Evolutionary conservation across 345 rosid species (phyloP).

Genomic region (Gossypioides kirkii): DNA sequence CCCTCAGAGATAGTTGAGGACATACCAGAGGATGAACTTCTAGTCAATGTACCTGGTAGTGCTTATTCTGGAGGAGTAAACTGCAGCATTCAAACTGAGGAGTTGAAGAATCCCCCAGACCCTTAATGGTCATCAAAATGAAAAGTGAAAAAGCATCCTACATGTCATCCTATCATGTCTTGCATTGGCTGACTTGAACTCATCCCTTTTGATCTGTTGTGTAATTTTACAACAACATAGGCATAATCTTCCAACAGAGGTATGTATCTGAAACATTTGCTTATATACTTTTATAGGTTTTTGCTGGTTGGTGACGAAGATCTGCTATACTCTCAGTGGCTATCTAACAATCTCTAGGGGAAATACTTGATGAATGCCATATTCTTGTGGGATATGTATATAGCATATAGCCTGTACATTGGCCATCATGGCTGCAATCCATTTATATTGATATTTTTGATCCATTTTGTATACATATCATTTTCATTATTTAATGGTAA

Average conservation of each 20-base stretch:
- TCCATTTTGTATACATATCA: neutral
- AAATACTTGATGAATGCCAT: neutral
- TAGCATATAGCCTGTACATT: neutral
- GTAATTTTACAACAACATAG: neutral
- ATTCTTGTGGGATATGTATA: neutral
- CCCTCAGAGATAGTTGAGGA: slow-evolving; percentile 25
- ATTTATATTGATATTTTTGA: neutral
- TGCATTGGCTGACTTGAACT: neutral
- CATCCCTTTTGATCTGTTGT: neutral
- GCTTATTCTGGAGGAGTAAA: slow-evolving; percentile 43
- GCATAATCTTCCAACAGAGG: slow-evolving; percentile 2
- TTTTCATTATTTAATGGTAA: neutral
- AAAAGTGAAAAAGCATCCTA: neutral
- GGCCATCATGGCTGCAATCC: neutral
- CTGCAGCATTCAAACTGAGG: slow-evolving; percentile 4
- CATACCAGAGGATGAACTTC: slow-evolving; percentile 50
- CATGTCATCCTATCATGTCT: neutral
- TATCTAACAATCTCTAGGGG: neutral
- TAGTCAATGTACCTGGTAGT: slow-evolving; percentile 86
- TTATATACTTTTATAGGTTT: neutral
- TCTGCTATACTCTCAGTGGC: neutral
- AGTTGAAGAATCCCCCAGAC: neutral
- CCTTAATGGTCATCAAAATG: neutral
- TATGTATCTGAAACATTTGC: neutral
- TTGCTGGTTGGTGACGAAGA: neutral